Base-by-base conservation (phyloP, 371 early-diverging fungal species). In the Basidiobolus meristosporus region DNA sequence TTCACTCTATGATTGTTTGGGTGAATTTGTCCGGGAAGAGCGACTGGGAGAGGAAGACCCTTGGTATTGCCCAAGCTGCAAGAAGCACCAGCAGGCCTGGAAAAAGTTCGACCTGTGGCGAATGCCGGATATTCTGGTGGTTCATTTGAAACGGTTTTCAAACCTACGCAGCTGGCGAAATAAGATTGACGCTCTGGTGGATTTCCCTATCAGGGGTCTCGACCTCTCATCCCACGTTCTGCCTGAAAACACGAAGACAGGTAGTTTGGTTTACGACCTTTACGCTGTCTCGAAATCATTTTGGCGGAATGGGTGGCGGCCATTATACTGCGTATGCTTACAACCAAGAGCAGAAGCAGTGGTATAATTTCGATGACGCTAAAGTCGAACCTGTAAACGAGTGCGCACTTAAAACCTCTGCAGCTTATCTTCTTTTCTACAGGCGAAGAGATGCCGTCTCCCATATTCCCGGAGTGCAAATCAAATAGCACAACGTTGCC, bases 311-410 rank as follows among this genome's bases (percentile, higher is more conserved):
- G 36, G 92, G 90, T 34, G 92, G 92, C 32, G 95, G 95, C 22
- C 95, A 91, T 49, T 92, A 90, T 52, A 91, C 92, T 34, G 88
- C 90, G 0, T 88, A 76, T 57, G 89, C 86, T 16, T 75, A 75
- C 53, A 89, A 82, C 43, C 62, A 67, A 23, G 54, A 71, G 28
- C 63, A 73, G 39, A 51, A 48, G 22, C 35, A 70, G 18, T 90
- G 93, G 93, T 90, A 80, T 55, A 65, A 81, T 47, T 92, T 84
- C 56, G 82, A 92, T 50, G 91, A 92, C 52, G 72, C 79, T 2
- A 71, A 66, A 34, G 91, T 89, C 7, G 61, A 64, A 17, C 61
- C 63, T 15, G 68, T 79, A 0, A 49, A 57, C 23, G 70, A 58
- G 16, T n/a, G n/a, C n/a, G n/a, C n/a, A n/a, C n/a, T n/a, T n/a